Evolutionary conservation across 1,139 yeast species (phyloP), one percentile per base, ranked within the genome.

Genomic region (Candida glucosophila): DNA sequence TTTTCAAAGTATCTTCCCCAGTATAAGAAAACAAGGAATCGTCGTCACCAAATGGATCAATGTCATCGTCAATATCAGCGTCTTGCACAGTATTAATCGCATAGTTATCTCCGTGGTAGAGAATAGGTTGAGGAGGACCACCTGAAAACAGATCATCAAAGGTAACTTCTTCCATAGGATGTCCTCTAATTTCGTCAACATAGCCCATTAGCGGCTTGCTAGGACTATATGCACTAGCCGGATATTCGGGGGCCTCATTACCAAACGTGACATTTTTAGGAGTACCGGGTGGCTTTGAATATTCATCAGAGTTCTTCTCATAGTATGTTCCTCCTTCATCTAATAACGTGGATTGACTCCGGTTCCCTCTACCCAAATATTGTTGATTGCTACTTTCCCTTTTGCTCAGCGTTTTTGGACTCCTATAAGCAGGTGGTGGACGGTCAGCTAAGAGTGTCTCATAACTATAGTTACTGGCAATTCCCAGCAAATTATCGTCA

Each of bases 1-100:
- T 37, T 29, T 61, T 41, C 19, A 53, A 36, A 15, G 57, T 37
- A 22, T 58, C 67, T 21, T 56, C 67, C 6, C 64, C 67, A 7
- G 62, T 55, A 18, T 62, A 67, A 8, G 58, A 52, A 33, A 60
- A 64, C 18, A 64, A 44, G 26, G 67, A 58, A 33, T 62, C 69
- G 33, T 58, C 68, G 33, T 63, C 69, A 21, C 65, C 68, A 37
- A 62, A 63, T 0, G 69, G 68, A 35, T 63, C 68, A 29, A 55
- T 39, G 26, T 49, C 61, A 32, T 44, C 23, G 25, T 48, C 60
- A 14, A 48, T 58, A 22, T 52, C 58, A 6, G 65, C 63, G 31
- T 63, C 69, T 36, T 59, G 55, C 26, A 64, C 40, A 10, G 62
- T 57, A 35, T 64, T 64, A 20, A 62, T 53, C 41, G 47, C 44